Evolutionary conservation across 179 eudicot species (phyloP).

Genomic region (Nepenthes alata): DNA sequence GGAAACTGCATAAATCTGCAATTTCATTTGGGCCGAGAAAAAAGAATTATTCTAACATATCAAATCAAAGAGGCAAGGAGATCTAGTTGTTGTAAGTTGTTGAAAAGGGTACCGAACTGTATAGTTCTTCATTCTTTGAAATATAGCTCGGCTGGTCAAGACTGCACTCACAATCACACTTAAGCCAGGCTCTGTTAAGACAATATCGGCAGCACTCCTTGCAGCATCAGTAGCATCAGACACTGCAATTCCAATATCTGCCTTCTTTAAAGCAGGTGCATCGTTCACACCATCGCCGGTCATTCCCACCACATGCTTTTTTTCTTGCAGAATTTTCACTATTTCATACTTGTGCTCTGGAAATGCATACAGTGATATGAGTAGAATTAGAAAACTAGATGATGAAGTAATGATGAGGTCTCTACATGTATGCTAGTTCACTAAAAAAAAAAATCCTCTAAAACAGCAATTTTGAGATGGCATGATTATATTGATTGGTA

Average conservation of each 20-base stretch:
- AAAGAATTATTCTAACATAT: not conserved
- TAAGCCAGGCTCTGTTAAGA: slow-evolving; percentile 64
- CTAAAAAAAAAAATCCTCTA: no score
- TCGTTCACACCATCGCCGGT: slow-evolving; percentile 88
- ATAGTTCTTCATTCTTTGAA: slow-evolving; percentile 69
- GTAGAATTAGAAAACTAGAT: slow-evolving; percentile 5
- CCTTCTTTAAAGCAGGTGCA: slow-evolving; percentile 76
- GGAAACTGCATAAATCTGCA: slow-evolving; percentile 78
- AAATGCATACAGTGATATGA: not conserved
- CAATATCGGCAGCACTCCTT: slow-evolving; percentile 67
- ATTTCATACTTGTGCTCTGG: slow-evolving; percentile 74
- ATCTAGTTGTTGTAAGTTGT: not conserved
- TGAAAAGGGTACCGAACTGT: slow-evolving; percentile 27
- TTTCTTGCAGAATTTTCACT: slow-evolving; percentile 63
- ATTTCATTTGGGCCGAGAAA: not conserved
- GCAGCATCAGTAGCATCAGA: slow-evolving; percentile 87
- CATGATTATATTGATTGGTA: no score
- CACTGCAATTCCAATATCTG: slow-evolving; percentile 74
- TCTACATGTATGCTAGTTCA: no score
- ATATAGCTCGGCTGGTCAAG: slow-evolving; percentile 68
- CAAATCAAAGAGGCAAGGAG: slow-evolving; percentile 1
- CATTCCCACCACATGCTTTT: slow-evolving; percentile 70
- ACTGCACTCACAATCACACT: slow-evolving; percentile 75
- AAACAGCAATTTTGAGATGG: no score
- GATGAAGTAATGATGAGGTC: no score